Evolutionary conservation across 2,329 filamentous ascomycete genomes (phyloP).

Genomic region (Pseudopyricularia cyperi): DNA sequence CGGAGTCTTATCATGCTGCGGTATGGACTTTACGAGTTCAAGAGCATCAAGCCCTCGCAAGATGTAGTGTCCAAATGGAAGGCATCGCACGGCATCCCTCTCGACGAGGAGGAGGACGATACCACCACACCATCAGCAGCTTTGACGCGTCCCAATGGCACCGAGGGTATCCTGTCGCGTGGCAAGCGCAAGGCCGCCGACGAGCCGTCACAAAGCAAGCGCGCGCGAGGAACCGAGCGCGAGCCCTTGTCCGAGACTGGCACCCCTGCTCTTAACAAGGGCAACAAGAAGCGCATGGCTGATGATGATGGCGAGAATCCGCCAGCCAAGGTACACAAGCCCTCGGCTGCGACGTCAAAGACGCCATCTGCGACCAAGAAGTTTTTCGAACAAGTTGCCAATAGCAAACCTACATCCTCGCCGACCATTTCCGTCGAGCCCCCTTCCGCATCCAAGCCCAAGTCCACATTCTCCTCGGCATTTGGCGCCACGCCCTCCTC

Average conservation of each 20-base stretch:
- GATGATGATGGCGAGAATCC: constrained; percentile 32
- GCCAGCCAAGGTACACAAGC: constrained; percentile 36
- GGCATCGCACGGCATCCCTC: constrained; percentile 39
- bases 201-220: constrained; percentile 35
- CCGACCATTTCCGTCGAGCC: constrained; percentile 18
- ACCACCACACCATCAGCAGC: constrained; percentile 12
- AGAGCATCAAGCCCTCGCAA: constrained; percentile 45
- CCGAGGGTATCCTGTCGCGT: constrained; percentile 16
- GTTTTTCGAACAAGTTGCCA: constrained; percentile 44
- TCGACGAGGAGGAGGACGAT: constrained; percentile 26
- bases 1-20: constrained; percentile 46
- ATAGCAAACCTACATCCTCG: constrained; percentile 12
- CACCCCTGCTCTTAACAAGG: constrained; percentile 26
- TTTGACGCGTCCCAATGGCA: constrained; percentile 12
- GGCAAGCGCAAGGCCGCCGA: constrained; percentile 46
- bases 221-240: constrained; percentile 26
- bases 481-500: neutral
- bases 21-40: constrained; percentile 50
- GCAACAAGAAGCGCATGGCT: constrained; percentile 40
- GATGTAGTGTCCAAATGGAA: constrained; percentile 47
- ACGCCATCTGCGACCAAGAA: constrained; percentile 40
- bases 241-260: constrained; percentile 22
- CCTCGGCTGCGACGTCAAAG: constrained; percentile 12
- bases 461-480: constrained; percentile 16
- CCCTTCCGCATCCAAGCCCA: constrained; percentile 11